Evolutionary conservation across 2,329 filamentous ascomycete genomes (phyloP), one percentile per base, ranked within the genome.

Genomic region (Aspergillus fischeri): DNA sequence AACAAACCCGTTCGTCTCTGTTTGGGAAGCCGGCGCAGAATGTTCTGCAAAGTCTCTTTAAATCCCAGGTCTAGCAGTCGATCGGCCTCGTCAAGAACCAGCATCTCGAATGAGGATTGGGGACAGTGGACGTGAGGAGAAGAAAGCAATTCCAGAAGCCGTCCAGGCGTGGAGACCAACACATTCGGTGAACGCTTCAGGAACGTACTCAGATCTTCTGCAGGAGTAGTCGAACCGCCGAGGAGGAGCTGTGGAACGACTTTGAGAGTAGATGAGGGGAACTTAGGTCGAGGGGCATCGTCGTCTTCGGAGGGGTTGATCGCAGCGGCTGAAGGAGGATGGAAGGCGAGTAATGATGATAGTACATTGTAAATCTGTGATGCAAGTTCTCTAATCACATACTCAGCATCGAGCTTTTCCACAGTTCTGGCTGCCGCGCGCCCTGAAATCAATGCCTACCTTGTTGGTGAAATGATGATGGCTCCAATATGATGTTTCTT

Each of bases 41-140:
- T 96, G 55, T 86, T 90, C 65, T 94, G 91, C 28, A 99, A 76
- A 64, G 96, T 92, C 55, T 90, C 87, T 73, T 95, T 94, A 76
- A 99, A 97, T 5, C 95, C 94, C 24, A 97, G 82, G 75, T 99
- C 94, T 10, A 99, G 80, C 27, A 99, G 78, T 58, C 94, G 84
- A 74, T 99, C 94, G 51, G 93, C 94, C 77, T 99, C 94, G 70
- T 99, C 94, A 38, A 99, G 82, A 3, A 99, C 90, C 10, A 99
- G 83, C 51, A 91, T 86, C 72, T 99, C 93, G 64, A 99, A 97
- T 0, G 90, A 90, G 1, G 90, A 92, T 60, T 93, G 89, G 0
- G 91, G 87, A 65, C 90, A 92, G 71, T 95, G 90, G 14, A 96
- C 92, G 68, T 96, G 89, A 1, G 87, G 89, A 1, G 91, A 96